Conservation (phyloP, 2,329 filamentous ascomycete genomes). For the Arthrobotrys musiformis region DNA sequence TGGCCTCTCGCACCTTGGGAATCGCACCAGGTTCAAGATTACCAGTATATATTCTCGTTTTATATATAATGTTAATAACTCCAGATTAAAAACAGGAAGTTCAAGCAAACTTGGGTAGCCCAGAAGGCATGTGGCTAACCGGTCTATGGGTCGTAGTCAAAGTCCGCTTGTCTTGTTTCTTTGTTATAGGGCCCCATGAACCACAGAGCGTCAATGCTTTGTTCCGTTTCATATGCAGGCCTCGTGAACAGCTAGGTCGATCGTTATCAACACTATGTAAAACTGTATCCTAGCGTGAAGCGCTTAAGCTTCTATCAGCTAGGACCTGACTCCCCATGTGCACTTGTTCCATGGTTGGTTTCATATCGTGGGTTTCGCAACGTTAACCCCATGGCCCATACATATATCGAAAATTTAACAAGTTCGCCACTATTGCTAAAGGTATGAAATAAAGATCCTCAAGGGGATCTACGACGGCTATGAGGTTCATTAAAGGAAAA, state of each 20-base stretch:
- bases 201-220: constrained; percentile 16
- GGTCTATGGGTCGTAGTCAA: background rate
- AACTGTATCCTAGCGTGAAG: background rate
- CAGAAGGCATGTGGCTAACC: constrained; percentile 16
- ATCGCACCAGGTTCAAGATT: no score
- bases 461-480: no score
- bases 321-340: no score
- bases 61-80: background rate
- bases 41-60: no score
- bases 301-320: background rate
- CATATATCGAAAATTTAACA: background rate
- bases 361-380: background rate
- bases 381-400: no score
- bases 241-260: background rate
- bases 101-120: constrained; percentile 1
- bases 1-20: no score
- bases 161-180: constrained; percentile 7
- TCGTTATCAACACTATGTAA: background rate
- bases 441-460: no score
- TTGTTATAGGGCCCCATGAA: constrained; percentile 16
- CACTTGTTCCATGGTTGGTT: background rate
- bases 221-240: constrained; percentile 23
- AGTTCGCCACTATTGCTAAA: no score
- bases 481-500: no score
- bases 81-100: no score